Conservation (phyloP, 2,329 filamentous ascomycete genomes). For the Talaromyces sp. region DNA sequence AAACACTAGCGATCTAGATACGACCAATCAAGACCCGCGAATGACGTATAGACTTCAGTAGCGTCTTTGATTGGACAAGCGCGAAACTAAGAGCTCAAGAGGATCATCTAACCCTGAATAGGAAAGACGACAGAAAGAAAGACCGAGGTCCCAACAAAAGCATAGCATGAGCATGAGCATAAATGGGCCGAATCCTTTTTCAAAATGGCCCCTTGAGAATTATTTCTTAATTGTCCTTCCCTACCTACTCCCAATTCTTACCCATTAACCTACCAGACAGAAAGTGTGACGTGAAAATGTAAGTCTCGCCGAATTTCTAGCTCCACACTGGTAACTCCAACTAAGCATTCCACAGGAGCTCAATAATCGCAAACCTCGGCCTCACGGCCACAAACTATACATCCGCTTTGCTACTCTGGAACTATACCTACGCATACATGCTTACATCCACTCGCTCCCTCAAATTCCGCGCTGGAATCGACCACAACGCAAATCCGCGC, state of each 20-base stretch:
- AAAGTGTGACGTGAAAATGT: not conserved
- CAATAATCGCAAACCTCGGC: slow-evolving; percentile 4
- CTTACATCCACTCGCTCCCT: slow-evolving; percentile 43
- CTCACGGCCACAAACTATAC: slow-evolving; percentile 10
- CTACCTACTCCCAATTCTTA: not conserved
- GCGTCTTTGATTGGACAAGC: not conserved
- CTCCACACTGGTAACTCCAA: not conserved
- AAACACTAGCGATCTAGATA: not conserved
- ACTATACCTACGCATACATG: slow-evolving; percentile 41
- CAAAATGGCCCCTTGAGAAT: not conserved
- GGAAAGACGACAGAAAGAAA: not conserved
- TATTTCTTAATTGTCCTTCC: not conserved
- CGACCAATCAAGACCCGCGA: not conserved
- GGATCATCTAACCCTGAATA: not conserved
- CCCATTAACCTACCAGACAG: too few relatives aligned
- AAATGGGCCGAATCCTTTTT: not conserved
- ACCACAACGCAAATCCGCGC: slow-evolving; percentile 49
- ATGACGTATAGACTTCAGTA: not conserved
- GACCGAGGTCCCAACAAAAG: not conserved
- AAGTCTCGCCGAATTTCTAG: not conserved
- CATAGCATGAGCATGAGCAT: not conserved
- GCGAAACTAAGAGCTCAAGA: too few relatives aligned
- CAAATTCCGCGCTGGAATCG: slow-evolving; percentile 44
- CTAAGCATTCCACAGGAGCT: not conserved
- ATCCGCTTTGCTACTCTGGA: slow-evolving; percentile 2